phyloP scores from a whole-genome alignment of 2,329 filamentous ascomycete species.

The Aureobasidium sp. region DNA sequence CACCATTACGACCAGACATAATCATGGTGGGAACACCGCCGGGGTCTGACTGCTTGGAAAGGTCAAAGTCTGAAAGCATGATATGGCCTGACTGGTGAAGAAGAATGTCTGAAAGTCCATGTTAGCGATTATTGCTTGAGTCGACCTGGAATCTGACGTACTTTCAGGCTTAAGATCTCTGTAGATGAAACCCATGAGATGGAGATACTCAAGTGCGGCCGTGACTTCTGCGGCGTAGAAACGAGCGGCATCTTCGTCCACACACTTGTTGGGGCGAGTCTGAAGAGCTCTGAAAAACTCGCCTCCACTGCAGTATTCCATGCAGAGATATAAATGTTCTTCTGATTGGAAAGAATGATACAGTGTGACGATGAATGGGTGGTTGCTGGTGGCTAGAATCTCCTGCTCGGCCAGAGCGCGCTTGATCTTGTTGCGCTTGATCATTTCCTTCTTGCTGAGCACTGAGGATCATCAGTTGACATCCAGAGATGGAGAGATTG shows the following conservation, averaged over 20 bases:
- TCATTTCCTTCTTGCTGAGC: slow-evolving; percentile 99
- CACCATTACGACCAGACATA: slow-evolving; percentile 73
- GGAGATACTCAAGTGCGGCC: slow-evolving; percentile 89
- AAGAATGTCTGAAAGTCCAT: slow-evolving; percentile 66
- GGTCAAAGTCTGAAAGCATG: slow-evolving; percentile 97
- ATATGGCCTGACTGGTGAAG: slow-evolving; percentile 99
- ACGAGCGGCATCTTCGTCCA: slow-evolving; percentile 89
- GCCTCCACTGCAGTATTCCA: slow-evolving; percentile 98
- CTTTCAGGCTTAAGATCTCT: slow-evolving; percentile 95
- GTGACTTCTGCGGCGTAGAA: slow-evolving; percentile 98
- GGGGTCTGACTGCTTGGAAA: slow-evolving; percentile 94
- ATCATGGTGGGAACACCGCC: slow-evolving; percentile 98
- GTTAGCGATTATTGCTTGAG: slow-evolving; percentile 30
- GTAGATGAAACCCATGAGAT: slow-evolving; percentile 99
- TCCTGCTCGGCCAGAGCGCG: slow-evolving; percentile 94
- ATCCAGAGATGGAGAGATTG: background rate
- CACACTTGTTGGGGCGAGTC: slow-evolving; percentile 93
- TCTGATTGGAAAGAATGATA: slow-evolving; percentile 99
- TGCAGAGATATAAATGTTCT: slow-evolving; percentile 97
- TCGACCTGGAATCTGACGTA: slow-evolving; percentile 42
- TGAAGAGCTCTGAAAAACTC: slow-evolving; percentile 97
- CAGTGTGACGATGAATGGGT: slow-evolving; percentile 96
- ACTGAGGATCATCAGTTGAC: slow-evolving; percentile 47
- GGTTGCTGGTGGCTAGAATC: slow-evolving; percentile 95
- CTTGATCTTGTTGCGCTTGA: slow-evolving; percentile 99